Evolutionary conservation across 2,329 filamentous ascomycete genomes (phyloP), one percentile per base, ranked within the genome.

Genomic region (Acarospora socialis): DNA sequence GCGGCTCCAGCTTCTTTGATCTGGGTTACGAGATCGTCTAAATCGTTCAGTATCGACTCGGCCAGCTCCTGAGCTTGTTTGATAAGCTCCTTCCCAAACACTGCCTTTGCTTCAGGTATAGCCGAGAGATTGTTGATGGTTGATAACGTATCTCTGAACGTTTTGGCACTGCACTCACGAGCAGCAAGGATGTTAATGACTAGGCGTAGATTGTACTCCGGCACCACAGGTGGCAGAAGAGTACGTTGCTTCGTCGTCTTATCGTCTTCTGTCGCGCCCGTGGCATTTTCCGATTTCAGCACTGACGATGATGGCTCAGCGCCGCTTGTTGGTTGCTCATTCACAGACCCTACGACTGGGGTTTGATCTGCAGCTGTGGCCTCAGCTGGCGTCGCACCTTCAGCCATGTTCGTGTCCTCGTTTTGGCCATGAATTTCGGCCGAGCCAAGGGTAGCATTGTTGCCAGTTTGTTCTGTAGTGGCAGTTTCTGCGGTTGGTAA

Each of bases 51-150:
- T 37, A 95, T 92, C 33, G 81, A 77, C 46, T 83, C 74, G 44
- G 83, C 92, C 17, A 98, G 63, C 30, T 73, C 64, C 46, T 87
- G 81, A 29, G 90, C 86, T 55, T 94, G 87, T 29, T 72, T 70
- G 36, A 93, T 81, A 30, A 98, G 68, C 56, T 98, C 87, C 44
- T 81, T 77, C n/a, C 90, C 90, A 52, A 98, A 95, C 7, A 83
- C 68, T 32, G 80, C 72, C 56, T 92, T 90, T 12, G 87, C 84
- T 8, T 80, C 83, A 10, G 87, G 84, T 38, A 98, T 90, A 22
- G 81, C 77, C 4, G 86, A 95, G 25, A 98, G 68, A 49, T 95
- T 94, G 61, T 93, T 95, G 63, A 98, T 93, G n/a, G 92, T 92
- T 10, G 87, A 90, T 33, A 98, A 70, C 1, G 90, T 95, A 55